Base-by-base conservation (phyloP, 352 stramenopile genomes). In the Phytopythium kandeliae region DNA sequence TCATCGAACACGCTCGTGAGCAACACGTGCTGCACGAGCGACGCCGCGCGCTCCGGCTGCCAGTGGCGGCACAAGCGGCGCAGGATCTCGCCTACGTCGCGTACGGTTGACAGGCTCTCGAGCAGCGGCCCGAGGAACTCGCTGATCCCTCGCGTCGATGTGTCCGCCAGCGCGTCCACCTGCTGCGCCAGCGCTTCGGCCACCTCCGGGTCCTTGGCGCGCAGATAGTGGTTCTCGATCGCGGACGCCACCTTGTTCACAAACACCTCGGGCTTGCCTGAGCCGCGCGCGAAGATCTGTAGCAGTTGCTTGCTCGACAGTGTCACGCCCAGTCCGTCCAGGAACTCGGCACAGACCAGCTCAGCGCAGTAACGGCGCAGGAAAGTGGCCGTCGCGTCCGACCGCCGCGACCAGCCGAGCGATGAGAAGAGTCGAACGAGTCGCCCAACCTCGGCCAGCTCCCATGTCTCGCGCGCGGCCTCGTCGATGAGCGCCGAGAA, bases 341-440 rank as follows among this genome's bases (percentile, higher is more conserved):
- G 54, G 41, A 94, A 94, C n/a, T 94, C 84, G 12, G 89, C 78
- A 43, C 70, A 89, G 37, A 95, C 84, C 11, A 95, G 71, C 54
- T 95, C 84, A 5, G 84, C 76, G 34, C 81, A 95, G 24, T 62
- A 74, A 13, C 63, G 58, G 0, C 55, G 57, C 24, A 95, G 42
- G 48, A 95, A 95, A 8, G 49, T 57, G 7, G 75, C 69, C 4
- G 84, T 94, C 31, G 74, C 80, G 36, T 71, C 66, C 40, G 58
- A 63, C 19, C 85, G 71, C 24, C 78, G 67, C 13, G 25, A 17
- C 77, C 82, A 94, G 26, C 68, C 53, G 31, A 70, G 63, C 0
- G 69, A 60, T 16, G 79, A 68, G 67, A 94, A 92, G n/a, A 94
- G 61, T 12, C 78, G 79, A 44, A 92, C 78, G 13, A 94, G 68